These are phyloP conservation scores for Tieghemiomyces parasiticus DNA, from an alignment of 192 early-diverging fungal species.

Conservation along the genomic window DNA sequence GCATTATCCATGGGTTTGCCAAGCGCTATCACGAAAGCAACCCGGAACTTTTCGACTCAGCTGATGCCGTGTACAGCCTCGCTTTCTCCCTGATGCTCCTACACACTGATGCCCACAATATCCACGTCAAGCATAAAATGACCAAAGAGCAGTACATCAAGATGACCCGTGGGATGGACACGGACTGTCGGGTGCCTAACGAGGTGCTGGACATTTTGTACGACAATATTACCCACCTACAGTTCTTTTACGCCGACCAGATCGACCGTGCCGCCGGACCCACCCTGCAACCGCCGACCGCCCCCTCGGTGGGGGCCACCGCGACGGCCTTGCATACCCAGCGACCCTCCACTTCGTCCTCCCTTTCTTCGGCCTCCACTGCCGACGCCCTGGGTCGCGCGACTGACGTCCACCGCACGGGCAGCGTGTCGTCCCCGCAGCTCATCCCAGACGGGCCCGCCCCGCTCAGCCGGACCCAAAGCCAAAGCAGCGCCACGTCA, in stretches of 20 bases:
- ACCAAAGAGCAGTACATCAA: constrained; percentile 62
- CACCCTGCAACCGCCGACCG: neutral
- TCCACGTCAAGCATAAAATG: constrained; percentile 64
- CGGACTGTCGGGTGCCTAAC: constrained; percentile 38
- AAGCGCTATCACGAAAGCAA: constrained; percentile 54
- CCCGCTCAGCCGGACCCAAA: neutral
- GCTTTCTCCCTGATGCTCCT: constrained; percentile 70
- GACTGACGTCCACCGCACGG: neutral
- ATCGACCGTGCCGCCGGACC: too few species aligned
- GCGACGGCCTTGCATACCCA: neutral
- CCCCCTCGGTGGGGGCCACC: neutral
- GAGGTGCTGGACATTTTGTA: constrained; percentile 57
- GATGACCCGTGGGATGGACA: constrained; percentile 53
- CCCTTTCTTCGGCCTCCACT: neutral
- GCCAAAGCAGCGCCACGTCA: neutral
- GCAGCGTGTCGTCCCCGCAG: neutral
- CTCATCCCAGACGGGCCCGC: neutral
- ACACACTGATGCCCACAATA: constrained; percentile 80
- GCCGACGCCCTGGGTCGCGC: neutral
- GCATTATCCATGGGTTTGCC: constrained; percentile 59
- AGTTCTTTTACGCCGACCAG: constrained; percentile 24
- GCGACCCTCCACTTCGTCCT: constrained; percentile 8
- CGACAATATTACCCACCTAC: constrained; percentile 28
- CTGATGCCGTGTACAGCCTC: constrained; percentile 56
- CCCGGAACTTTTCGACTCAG: constrained; percentile 37